These are phyloP conservation scores for Xylariaceae sp. DNA, from an alignment of 2,329 filamentous ascomycete genomes.

Conservation along the genomic window DNA sequence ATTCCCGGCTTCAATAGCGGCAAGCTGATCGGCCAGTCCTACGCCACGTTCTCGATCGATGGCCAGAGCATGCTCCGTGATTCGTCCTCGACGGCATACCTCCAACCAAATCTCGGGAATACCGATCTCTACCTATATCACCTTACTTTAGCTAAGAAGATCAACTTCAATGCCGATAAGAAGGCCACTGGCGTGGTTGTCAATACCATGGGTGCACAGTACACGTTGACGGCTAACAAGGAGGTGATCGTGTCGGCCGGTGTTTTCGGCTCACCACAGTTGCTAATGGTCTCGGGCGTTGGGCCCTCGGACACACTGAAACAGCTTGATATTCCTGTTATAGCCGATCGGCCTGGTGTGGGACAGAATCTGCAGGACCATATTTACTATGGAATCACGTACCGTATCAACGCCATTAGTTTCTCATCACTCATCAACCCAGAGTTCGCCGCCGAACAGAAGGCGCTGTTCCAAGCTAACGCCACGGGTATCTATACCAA, in stretches of 20 bases:
- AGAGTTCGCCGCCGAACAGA: constrained; percentile 30
- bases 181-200: constrained; percentile 26
- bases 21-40: constrained; percentile 37
- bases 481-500: constrained; percentile 38
- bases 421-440: constrained; percentile 36
- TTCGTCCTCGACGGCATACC: constrained; percentile 27
- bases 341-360: constrained; percentile 62
- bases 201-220: constrained; percentile 20
- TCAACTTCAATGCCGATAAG: constrained; percentile 27
- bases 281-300: constrained; percentile 48
- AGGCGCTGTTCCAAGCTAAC: constrained; percentile 33
- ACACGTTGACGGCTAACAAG: constrained; percentile 24
- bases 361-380: constrained; percentile 67
- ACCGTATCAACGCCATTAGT: constrained; percentile 44
- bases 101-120: constrained; percentile 22
- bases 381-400: constrained; percentile 41
- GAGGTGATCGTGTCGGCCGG: constrained; percentile 64
- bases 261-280: constrained; percentile 67
- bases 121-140: constrained; percentile 27
- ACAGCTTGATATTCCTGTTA: constrained; percentile 53
- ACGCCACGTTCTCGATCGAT: constrained; percentile 28
- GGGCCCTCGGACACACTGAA: constrained; percentile 42
- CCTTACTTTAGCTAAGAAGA: constrained; percentile 28
- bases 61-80: constrained; percentile 24
- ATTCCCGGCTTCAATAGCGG: constrained; percentile 49